Percentiles rank a stretch among this genome's conserved stretches.
Evolutionary conservation across 164 flowering plant genomes (phyloP).

Genomic region (Brasenia schreberi): DNA sequence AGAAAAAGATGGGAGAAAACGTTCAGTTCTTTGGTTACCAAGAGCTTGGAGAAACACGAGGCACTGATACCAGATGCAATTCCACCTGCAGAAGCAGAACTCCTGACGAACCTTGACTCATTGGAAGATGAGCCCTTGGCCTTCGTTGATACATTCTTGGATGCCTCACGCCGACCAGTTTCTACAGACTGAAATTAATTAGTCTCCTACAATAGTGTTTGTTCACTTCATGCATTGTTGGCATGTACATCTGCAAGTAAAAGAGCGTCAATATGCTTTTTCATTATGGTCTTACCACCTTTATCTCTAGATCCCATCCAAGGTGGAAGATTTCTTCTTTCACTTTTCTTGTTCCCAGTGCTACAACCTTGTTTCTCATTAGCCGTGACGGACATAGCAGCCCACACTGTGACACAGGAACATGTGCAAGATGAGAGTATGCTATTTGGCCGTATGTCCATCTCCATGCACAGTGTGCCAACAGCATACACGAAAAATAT

Average conservation of each 20-base stretch:
- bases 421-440: background rate
- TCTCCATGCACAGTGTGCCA: background rate
- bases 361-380: conserved; percentile 13
- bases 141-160: background rate
- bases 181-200: background rate
- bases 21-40: conserved; percentile 28
- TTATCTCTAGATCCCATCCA: conserved; percentile 55
- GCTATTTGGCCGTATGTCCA: background rate
- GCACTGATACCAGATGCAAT: conserved; percentile 6
- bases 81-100: conserved; percentile 5
- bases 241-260: conserved; percentile 1
- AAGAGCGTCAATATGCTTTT: conserved; percentile 1
- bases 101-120: background rate
- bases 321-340: conserved; percentile 50
- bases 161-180: background rate
- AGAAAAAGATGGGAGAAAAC: background rate
- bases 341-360: conserved; percentile 9
- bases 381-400: conserved; percentile 16
- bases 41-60: conserved; percentile 34
- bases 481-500: background rate
- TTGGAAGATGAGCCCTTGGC: background rate
- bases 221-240: background rate
- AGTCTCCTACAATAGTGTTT: background rate
- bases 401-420: background rate
- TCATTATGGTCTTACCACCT: conserved; percentile 3